A percentile compares a stretch with the other conserved stretches of the same genome.
Evolutionary conservation across 768 basidiomycete species (phyloP).

Genomic region (Tulasnella sp.): DNA sequence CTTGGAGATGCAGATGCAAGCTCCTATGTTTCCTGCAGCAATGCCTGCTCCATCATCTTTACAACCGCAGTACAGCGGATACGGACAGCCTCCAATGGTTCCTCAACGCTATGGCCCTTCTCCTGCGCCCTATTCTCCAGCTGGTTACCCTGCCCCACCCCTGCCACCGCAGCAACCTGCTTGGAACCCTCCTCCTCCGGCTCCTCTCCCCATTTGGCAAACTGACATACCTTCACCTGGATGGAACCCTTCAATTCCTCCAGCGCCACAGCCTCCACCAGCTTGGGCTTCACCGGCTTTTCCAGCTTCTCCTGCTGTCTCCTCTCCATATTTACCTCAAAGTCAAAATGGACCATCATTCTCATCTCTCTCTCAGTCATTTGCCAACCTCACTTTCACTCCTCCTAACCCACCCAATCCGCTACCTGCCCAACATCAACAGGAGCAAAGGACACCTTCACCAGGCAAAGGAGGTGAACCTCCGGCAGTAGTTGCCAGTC

Average conservation of each 20-base stretch:
- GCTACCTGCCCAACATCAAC: neutral
- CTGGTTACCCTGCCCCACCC: neutral
- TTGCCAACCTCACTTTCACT: conserved; percentile 10
- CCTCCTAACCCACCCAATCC: too few species aligned
- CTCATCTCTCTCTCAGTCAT: conserved; percentile 1
- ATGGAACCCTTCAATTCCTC: neutral
- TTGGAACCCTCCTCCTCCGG: neutral
- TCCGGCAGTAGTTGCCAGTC: conserved; percentile 49
- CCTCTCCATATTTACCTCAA: neutral
- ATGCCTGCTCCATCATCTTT: neutral
- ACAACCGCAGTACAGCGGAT: neutral
- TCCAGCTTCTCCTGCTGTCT: neutral
- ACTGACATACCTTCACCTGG: neutral
- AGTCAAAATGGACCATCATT: neutral
- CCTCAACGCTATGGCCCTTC: neutral
- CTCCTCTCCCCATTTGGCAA: neutral
- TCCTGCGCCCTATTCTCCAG: conserved; percentile 1
- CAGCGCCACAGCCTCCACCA: neutral
- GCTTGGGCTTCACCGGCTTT: neutral
- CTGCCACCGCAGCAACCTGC: neutral
- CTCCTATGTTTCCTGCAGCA: neutral
- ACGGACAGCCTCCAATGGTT: neutral
- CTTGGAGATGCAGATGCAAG: conserved; percentile 2
- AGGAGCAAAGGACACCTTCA: neutral
- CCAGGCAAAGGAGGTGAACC: conserved; percentile 21